These are phyloP conservation scores for Helminthosporium solani DNA, from an alignment of 2,329 filamentous ascomycete genomes.

Conservation along the genomic window DNA sequence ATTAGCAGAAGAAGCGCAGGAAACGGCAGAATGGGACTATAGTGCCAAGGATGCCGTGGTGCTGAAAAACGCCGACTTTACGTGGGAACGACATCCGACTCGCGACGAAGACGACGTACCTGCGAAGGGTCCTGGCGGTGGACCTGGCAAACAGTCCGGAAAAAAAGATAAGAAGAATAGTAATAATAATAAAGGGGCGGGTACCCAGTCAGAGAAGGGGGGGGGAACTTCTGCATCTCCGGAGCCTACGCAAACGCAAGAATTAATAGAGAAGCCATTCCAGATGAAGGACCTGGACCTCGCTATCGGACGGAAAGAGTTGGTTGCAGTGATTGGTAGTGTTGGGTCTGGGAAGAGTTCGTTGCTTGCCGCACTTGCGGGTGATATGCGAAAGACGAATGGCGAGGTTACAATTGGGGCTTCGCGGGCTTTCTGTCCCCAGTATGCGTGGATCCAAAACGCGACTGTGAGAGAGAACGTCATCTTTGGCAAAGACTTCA, in stretches of 20 bases:
- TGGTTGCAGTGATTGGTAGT: constrained; percentile 82
- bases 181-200: constrained; percentile 47
- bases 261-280: constrained; percentile 65
- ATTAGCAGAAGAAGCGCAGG: constrained; percentile 77
- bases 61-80: constrained; percentile 73
- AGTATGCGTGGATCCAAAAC: constrained; percentile 98
- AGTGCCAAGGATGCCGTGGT: constrained; percentile 61
- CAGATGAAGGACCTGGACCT: constrained; percentile 69
- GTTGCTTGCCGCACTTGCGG: constrained; percentile 81
- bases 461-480: constrained; percentile 86
- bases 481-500: constrained; percentile 74
- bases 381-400: constrained; percentile 84
- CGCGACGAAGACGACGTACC: constrained; percentile 41
- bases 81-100: constrained; percentile 75
- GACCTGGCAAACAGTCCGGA: constrained; percentile 45
- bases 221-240: constrained; percentile 46
- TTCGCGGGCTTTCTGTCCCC: constrained; percentile 84
- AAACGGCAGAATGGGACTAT: constrained; percentile 63
- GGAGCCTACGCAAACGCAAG: constrained; percentile 50
- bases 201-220: constrained; percentile 22
- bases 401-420: constrained; percentile 76
- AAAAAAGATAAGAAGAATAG: constrained; percentile 52
- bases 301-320: constrained; percentile 69
- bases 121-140: constrained; percentile 30
- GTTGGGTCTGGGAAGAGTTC: constrained; percentile 91